A percentile compares a stretch with the other conserved stretches of the same genome.
Evolutionary conservation across 305 asterid genomes (phyloP).

Genomic region (Ilex paraguariensis): DNA sequence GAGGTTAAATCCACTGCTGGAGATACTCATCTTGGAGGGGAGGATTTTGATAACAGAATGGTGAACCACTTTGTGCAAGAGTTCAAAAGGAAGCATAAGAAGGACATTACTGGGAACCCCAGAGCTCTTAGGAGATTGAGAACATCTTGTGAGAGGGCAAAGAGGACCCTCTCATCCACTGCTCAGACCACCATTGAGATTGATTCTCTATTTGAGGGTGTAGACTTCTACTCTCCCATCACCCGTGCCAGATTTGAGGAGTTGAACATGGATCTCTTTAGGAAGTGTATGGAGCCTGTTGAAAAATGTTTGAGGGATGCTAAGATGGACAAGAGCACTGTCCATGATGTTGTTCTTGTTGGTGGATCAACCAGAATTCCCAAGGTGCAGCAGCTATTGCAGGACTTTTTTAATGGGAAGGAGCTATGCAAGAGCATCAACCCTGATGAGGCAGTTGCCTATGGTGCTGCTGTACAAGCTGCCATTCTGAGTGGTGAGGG

Average conservation of each 20-base stretch:
- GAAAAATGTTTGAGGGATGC: no score
- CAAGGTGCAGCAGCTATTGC: constrained; percentile 11
- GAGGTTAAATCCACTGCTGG: constrained; percentile 18
- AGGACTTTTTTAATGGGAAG: constrained; percentile 10
- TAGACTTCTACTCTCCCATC: no score
- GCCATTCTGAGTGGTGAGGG: background rate
- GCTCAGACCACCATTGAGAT: no score
- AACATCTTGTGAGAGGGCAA: no score
- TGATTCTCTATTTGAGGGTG: no score
- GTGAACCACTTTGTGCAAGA: background rate
- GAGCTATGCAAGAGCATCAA: constrained; percentile 12
- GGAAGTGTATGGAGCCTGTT: no score
- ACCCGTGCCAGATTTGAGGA: no score
- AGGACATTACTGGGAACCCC: constrained; percentile 11
- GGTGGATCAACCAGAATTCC: background rate
- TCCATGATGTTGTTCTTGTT: no score
- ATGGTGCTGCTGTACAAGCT: constrained; percentile 14
- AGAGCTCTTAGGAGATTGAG: no score
- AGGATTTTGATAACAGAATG: background rate
- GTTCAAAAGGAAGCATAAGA: constrained; percentile 18
- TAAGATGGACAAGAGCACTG: no score
- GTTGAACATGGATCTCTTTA: no score
- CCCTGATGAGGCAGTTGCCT: constrained; percentile 19
- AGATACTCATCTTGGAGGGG: constrained; percentile 19
- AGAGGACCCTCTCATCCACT: no score